Conservation (phyloP, 1,284 basidiomycete species). For the Ceratobasidium sp. region DNA sequence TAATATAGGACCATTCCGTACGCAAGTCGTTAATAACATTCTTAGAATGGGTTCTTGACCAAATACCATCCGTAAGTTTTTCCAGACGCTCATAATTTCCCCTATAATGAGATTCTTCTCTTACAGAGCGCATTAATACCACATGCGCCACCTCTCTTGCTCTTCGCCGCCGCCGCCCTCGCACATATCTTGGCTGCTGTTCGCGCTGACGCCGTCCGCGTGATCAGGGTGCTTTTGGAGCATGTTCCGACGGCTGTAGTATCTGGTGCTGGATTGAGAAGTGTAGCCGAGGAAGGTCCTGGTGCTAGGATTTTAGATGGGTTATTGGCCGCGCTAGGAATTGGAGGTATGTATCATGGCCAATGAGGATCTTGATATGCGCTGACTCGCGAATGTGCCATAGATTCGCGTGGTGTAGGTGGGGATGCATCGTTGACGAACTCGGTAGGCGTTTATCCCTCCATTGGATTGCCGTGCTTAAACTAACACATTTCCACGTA, state of each 20-base stretch:
- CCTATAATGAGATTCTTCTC: slow-evolving; percentile 17
- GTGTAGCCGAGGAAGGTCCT: slow-evolving; percentile 48
- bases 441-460: neutral
- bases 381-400: neutral
- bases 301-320: slow-evolving; percentile 37
- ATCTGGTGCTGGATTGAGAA: slow-evolving; percentile 13
- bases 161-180: slow-evolving; percentile 91
- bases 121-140: slow-evolving; percentile 72
- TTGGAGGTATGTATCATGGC: slow-evolving; percentile 18
- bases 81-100: slow-evolving; percentile 33
- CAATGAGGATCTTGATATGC: too few relatives aligned
- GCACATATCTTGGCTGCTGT: slow-evolving; percentile 96
- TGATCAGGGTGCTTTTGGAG: slow-evolving; percentile 83
- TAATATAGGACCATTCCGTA: slow-evolving; percentile 61
- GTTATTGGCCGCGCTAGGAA: slow-evolving; percentile 24
- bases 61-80: slow-evolving; percentile 65
- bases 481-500: neutral
- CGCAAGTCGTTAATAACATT: slow-evolving; percentile 58
- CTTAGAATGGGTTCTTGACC: slow-evolving; percentile 76
- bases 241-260: slow-evolving; percentile 75
- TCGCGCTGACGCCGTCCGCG: slow-evolving; percentile 86
- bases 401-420: slow-evolving; percentile 18
- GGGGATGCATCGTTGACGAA: slow-evolving; percentile 13
- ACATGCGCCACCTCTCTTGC: slow-evolving; percentile 76
- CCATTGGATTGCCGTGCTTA: neutral